Evolutionary conservation across 164 flowering plant species (phyloP).

Genomic region (Magnolia officinalis): DNA sequence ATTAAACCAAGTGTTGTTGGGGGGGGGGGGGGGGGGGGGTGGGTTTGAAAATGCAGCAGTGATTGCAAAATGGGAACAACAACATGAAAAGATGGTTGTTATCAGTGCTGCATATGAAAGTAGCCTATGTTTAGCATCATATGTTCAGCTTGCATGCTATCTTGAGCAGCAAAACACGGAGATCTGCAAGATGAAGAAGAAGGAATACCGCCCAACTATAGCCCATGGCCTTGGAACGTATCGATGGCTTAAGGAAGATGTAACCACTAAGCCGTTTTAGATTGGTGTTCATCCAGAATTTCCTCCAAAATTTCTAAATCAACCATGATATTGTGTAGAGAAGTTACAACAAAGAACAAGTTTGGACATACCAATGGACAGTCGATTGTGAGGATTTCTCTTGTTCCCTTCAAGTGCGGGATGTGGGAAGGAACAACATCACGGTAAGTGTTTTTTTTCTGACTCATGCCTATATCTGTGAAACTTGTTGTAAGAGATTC

Average conservation of each 20-base stretch:
- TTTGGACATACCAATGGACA: constrained; percentile 36
- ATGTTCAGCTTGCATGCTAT: too few relatives aligned
- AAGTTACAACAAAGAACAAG: constrained; percentile 31
- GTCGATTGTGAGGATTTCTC: constrained; percentile 37
- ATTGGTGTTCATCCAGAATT: constrained; percentile 42
- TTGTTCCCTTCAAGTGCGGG: constrained; percentile 51
- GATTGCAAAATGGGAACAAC: constrained; percentile 85
- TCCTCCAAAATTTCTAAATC: too few relatives aligned
- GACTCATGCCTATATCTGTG: too few relatives aligned
- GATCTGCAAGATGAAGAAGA: too few relatives aligned
- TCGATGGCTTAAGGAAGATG: too few relatives aligned
- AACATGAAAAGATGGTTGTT: constrained; percentile 72
- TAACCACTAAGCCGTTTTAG: constrained; percentile 35
- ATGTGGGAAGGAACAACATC: constrained; percentile 35
- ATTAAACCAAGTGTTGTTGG: constrained; percentile 65
- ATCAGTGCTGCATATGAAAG: constrained; percentile 90
- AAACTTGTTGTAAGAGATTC: too few relatives aligned
- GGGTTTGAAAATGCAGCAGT: constrained; percentile 76
- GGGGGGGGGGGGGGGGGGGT: too few relatives aligned
- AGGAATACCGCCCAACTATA: too few relatives aligned
- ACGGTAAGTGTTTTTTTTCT: constrained; percentile 46
- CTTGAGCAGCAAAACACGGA: too few relatives aligned
- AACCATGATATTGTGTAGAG: constrained; percentile 35
- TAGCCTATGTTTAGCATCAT: constrained; percentile 43
- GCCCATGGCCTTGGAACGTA: too few relatives aligned